Base-by-base conservation (phyloP, 495 filamentous ascomycete species). In the Arthonia radiata region DNA sequence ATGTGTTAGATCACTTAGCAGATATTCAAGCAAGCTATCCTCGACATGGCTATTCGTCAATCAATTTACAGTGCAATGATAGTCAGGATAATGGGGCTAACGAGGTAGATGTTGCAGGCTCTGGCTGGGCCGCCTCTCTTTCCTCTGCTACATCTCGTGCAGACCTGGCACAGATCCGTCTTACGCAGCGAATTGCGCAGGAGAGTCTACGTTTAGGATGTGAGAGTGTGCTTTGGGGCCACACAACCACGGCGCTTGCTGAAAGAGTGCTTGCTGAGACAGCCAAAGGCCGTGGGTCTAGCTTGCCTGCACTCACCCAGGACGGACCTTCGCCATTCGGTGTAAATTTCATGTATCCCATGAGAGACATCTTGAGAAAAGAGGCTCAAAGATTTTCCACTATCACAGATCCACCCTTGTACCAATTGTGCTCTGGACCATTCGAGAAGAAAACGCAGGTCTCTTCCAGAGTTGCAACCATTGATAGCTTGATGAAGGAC, bases 201-300 rank as follows among this genome's bases (percentile, higher is more conserved):
- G 54, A 63, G 23, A 76, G 79, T 10, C 56, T 61, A 27, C 39
- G 43, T 2, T 37, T 54, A 14, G 44, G 37, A n/a, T 83, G 71
- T 41, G 58, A 68, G 29, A 58, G 61, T 12, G 57, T 94, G 15
- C 42, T 93, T 0, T 75, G 83, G 49, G 83, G 78, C 10, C 67
- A 86, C 49, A 78, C 66, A 24, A 89, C 89, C 6, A 93, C 78
- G 5, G 60, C 71, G 7, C 61, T 97, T 13, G 83, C 86, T 3
- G 75, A 83, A 37, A 73, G 74, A 36, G 76, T 78, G 3, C 65
- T 97, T 2, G 55, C 77, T 1, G 75, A 81, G 43, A 76, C 80
- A 3, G 80, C 89, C 4, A 92, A 93, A 48, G 86, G 86, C 0
- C 59, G 86, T 3, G 86, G 82, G 0, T 73, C 71, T 32, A 61